Base-by-base conservation (phyloP, 495 filamentous ascomycete species). In the Eremomyces bilateralis region DNA sequence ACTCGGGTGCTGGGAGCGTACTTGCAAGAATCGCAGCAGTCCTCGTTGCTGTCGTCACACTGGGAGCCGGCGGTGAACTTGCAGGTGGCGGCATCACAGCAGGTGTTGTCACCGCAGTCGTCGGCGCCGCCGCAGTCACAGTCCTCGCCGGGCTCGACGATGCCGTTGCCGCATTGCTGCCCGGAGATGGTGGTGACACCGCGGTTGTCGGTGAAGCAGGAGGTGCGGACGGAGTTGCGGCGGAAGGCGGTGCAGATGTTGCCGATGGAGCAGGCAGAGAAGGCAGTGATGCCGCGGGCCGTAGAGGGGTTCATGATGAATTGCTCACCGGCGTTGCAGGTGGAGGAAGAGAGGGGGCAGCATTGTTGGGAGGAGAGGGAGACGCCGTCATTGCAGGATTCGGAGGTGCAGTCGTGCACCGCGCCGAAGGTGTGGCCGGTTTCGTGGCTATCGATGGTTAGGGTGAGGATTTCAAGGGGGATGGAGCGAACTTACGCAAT, bases 241-340 rank as follows among this genome's bases (percentile, higher is more conserved):
- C 66, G 69, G 34, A 97, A 63, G 27, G 82, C 84, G n/a, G 77
- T 80, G 54, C 88, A 97, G 42, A 97, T 80, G 46, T 95, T 95
- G 38, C 88, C 88, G 39, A 97, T 64, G 8, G 72, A 73, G 56
- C 88, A 97, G 15, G 69, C 65, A 8, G 84, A 93, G 53, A 97
- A 97, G 17, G 66, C 50, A 1, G 61, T 73, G 50, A 92, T 79
- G 32, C 67, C 63, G 18, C 61, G 49, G 12, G 59, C 65, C 1
- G 88, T 83, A 20, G 76, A 85, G 0, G 88, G 88, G 48, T 95
- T 94, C 88, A 97, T 97, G 52, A 97, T 81, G 53, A 73, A 97
- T 29, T 62, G 50, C 16, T 70, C 73, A 21, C 60, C 54, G 21
- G 88, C 90, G 56, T 85, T 59, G 54, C 88, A 97, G 1, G 60